phyloP scores from a whole-genome alignment of 768 basidiomycete genomes.

The Lentinula guzmanii region DNA sequence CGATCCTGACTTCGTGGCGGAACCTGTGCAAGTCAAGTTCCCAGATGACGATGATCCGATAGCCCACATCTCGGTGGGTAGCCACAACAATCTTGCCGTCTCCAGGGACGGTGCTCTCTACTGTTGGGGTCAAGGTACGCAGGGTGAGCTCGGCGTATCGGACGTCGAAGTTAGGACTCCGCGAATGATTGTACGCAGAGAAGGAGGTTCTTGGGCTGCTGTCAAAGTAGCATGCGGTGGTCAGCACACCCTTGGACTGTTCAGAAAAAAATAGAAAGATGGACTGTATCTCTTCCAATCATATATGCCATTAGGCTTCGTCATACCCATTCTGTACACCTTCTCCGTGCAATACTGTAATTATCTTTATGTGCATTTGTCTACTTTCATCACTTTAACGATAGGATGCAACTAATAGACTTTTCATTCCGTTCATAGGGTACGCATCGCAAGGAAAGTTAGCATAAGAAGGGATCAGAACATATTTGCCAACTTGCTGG shows the following conservation, averaged over 20 bases:
- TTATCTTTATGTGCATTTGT: not conserved
- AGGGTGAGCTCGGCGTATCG: conserved; percentile 67
- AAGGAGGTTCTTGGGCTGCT: conserved; percentile 67
- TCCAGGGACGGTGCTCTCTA: conserved; percentile 64
- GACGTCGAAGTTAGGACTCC: conserved; percentile 61
- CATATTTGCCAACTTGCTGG: conserved; percentile 88
- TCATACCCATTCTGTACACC: not conserved
- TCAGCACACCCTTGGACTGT: conserved; percentile 69
- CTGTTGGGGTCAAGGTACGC: conserved; percentile 74
- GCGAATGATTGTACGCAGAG: conserved; percentile 60
- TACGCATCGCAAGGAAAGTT: not conserved
- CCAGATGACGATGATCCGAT: conserved; percentile 60
- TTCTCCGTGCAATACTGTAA: not conserved
- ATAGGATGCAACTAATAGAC: not conserved
- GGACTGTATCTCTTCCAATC: not conserved
- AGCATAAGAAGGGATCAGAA: conserved; percentile 35
- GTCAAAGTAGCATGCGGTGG: conserved; percentile 68
- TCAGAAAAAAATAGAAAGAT: conserved; percentile 46
- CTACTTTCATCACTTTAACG: not conserved
- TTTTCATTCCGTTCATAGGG: not conserved
- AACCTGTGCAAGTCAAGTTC: conserved; percentile 63
- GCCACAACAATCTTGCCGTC: conserved; percentile 68
- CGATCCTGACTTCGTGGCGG: conserved; percentile 53
- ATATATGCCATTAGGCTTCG: not conserved
- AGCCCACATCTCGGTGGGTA: conserved; percentile 59